Evolutionary conservation across 2,329 filamentous ascomycete genomes (phyloP), one percentile per base, ranked within the genome.

Genomic region (Clarireedia hainanense): DNA sequence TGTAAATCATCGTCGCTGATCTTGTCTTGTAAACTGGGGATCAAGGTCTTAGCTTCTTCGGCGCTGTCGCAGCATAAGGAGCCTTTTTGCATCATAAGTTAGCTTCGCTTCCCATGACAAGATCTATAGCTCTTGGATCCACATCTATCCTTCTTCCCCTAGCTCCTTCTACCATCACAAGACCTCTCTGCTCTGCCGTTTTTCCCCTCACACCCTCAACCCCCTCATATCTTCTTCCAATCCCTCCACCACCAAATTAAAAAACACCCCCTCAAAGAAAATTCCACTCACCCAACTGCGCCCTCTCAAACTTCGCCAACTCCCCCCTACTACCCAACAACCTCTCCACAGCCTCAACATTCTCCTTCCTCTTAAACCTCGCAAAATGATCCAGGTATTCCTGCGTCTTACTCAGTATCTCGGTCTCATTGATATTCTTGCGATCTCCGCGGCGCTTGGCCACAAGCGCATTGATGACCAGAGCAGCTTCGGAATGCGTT

Each of bases 21-120:
- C 75, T 99, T 99, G 72, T 91, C 85, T 64, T 85, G 80, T 50
- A 99, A 73, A 56, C 82, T 96, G 1, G 94, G 95, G 60, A 99
- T 95, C 57, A 99, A 79, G 7, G 90, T 96, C 75, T 96, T 96
- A 58, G 94, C 94, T 74, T 99, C 95, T 69, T 99, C 94, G 57
- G 90, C 87, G 46, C 85, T 87, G 66, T 95, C 91, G 70, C 91
- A 96, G 72, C 91, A 96, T 40, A 99, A 77, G 34, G 89, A 95
- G 36, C 91, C 91, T 95, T 67, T 63, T 68, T 30, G 27, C 37
- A 37, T n/a, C n/a, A 24, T 15, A 30, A 17, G 37, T 55, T 47
- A 55, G 52, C 14, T 47, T 36, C 47, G 3, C 14, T 26, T 53
- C 27, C 24, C 30, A 10, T 6, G 45, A 36, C 15, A 14, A 14